Conservation (phyloP, 2,329 filamentous ascomycete species). For the Phaeomoniella chlamydospora region DNA sequence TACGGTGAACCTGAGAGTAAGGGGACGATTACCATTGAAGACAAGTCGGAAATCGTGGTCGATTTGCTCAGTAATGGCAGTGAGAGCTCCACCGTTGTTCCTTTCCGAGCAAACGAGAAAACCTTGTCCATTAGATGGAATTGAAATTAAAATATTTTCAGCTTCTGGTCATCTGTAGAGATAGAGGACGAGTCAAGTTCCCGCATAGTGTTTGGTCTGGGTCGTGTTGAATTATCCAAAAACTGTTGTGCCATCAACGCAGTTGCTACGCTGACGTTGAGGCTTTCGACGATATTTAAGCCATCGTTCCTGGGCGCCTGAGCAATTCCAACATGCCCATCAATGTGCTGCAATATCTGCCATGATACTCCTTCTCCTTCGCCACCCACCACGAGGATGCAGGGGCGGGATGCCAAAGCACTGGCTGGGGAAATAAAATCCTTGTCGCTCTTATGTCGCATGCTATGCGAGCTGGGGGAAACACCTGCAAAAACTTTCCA, state of each 20-base stretch:
- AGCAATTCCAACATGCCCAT: conserved; percentile 50
- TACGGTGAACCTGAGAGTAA: conserved; percentile 37
- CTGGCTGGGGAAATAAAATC: conserved; percentile 10
- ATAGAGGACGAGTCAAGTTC: too few species aligned
- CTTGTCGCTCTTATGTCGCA: conserved; percentile 1
- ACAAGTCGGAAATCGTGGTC: background rate
- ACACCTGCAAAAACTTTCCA: conserved; percentile 77
- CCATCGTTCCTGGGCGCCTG: conserved; percentile 30
- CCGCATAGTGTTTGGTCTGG: too few species aligned
- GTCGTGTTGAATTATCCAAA: too few species aligned
- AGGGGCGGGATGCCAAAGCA: conserved; percentile 45
- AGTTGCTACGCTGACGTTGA: conserved; percentile 86
- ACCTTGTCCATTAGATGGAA: background rate
- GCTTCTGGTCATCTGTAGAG: conserved; percentile 27
- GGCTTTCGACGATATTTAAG: conserved; percentile 56
- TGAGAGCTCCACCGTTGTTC: background rate
- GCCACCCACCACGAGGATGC: conserved; percentile 68
- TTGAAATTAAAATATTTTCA: background rate
- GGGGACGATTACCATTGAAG: background rate
- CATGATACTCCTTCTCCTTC: conserved; percentile 63
- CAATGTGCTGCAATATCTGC: conserved; percentile 49
- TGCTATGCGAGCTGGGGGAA: conserved; percentile 17
- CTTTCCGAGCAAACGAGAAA: background rate
- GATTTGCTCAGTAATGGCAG: background rate
- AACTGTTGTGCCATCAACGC: conserved; percentile 43